These are phyloP conservation scores for Psilocybe cubensis DNA, from an alignment of 768 basidiomycete genomes.

Conservation along the genomic window DNA sequence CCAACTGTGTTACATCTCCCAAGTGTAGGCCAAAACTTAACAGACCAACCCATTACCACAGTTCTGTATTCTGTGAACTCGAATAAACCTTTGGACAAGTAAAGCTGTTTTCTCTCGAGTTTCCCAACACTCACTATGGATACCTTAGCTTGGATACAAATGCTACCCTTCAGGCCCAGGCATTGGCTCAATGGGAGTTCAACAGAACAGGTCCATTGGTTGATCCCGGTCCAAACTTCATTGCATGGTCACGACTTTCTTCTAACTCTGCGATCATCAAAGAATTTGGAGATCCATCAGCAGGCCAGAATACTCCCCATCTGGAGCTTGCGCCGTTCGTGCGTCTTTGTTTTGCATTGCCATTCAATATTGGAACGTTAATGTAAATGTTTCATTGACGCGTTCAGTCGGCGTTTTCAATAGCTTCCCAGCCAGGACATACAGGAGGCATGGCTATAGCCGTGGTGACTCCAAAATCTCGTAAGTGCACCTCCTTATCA, in stretches of 20 bases:
- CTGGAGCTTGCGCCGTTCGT: not conserved
- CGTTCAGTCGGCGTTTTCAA: not conserved
- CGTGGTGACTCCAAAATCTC: not conserved
- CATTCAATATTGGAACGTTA: not conserved
- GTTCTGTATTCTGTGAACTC: conserved; percentile 7
- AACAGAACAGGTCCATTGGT: not conserved
- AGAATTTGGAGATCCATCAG: not conserved
- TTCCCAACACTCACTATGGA: not conserved
- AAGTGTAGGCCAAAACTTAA: conserved; percentile 21
- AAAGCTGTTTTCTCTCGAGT: not conserved
- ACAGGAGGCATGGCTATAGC: not conserved
- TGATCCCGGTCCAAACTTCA: not conserved
- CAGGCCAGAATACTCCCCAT: not conserved
- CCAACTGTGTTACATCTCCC: conserved; percentile 15
- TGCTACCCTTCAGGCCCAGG: not conserved
- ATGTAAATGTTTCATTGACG: not conserved
- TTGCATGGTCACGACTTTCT: not conserved
- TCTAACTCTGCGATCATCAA: not conserved
- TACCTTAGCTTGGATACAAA: not conserved
- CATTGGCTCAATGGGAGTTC: conserved; percentile 1
- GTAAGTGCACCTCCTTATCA: not conserved
- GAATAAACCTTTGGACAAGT: conserved; percentile 5
- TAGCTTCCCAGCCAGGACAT: not conserved
- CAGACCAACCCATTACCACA: conserved; percentile 11
- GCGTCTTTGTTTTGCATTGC: not conserved